A percentile compares a stretch with the other conserved stretches of the same genome.
Conservation (phyloP, 2,329 filamentous ascomycete species). For the Neopestalotiopsis sp. region DNA sequence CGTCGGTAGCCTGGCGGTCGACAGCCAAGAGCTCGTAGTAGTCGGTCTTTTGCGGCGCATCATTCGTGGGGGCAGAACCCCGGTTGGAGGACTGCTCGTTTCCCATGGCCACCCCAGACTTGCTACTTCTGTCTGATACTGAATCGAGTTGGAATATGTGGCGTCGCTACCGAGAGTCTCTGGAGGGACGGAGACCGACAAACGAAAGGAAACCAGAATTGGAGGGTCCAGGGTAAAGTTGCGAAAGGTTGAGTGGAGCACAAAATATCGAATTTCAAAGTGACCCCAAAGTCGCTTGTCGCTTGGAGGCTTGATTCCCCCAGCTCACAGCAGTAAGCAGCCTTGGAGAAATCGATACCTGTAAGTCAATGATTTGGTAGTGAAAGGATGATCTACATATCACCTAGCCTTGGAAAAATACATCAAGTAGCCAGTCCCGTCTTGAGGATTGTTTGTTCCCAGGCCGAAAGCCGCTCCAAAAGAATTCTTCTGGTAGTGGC, state of each 20-base stretch:
- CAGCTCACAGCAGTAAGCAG: too few relatives aligned
- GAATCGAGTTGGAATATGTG: background rate
- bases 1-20: conserved; percentile 74
- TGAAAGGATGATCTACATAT: background rate
- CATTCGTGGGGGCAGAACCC: conserved; percentile 34
- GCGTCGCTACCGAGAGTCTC: background rate
- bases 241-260: background rate
- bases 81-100: conserved; percentile 59
- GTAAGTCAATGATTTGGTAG: too few relatives aligned
- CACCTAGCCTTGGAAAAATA: background rate
- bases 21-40: conserved; percentile 87
- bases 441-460: too few relatives aligned
- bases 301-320: too few relatives aligned
- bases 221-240: background rate
- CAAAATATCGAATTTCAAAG: too few relatives aligned
- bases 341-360: too few relatives aligned
- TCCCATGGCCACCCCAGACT: conserved; percentile 49
- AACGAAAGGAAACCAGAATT: background rate
- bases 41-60: conserved; percentile 64
- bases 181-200: too few relatives aligned
- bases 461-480: too few relatives aligned
- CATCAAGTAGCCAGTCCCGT: too few relatives aligned
- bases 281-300: too few relatives aligned
- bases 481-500: too few relatives aligned
- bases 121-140: background rate